Evolutionary conservation across 2,329 filamentous ascomycete genomes (phyloP), one percentile per base, ranked within the genome.

Genomic region (Penicillium hesseltinei): DNA sequence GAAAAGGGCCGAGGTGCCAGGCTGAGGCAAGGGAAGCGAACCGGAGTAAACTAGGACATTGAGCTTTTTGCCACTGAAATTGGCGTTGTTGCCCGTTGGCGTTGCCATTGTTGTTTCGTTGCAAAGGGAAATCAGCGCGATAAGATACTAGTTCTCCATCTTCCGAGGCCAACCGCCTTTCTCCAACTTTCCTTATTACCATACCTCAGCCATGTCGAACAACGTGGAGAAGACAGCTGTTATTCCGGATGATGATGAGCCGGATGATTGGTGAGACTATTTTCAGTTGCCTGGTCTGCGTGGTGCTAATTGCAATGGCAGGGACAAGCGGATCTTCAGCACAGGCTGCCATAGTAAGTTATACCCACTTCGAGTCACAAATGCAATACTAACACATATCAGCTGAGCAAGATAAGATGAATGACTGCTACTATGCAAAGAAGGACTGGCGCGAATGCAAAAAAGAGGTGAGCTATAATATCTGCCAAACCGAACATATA

Each of bases 251-350:
- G 84, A 87, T 57, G 92, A 97, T 75, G 93, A 97, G 75, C 90
- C 90, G 4, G 94, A 97, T 81, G 93, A 96, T 59, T 97, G 93
- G 94, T 97, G 80, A 76, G 84, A 48, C 10, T 10, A 51, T 13
- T 33, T 19, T 15, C 9, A 11, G 39, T 55, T 52, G 7, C 23
- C 17, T 51, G 6, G 23, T 69, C 62, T 38, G 43, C 25, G 50
- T 54, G 42, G 56, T 46, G 39, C 64, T 66, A 52, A 70, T 42
- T 43, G 43, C 67, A 60, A 56, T 40, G 66, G 58, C 72, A 97
- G 93, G 93, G 92, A 97, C 80, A 93, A 96, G 83, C 84, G 94
- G 72, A 97, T 97, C 75, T 96, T 91, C 80, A 96, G 91, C 80
- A 97, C 93, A 3, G 94, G 93, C 57, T 97, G 93, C 71, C 85